Evolutionary conservation across 768 basidiomycete species (phyloP), one percentile per base, ranked within the genome.

Genomic region (Calvatia gigantea): DNA sequence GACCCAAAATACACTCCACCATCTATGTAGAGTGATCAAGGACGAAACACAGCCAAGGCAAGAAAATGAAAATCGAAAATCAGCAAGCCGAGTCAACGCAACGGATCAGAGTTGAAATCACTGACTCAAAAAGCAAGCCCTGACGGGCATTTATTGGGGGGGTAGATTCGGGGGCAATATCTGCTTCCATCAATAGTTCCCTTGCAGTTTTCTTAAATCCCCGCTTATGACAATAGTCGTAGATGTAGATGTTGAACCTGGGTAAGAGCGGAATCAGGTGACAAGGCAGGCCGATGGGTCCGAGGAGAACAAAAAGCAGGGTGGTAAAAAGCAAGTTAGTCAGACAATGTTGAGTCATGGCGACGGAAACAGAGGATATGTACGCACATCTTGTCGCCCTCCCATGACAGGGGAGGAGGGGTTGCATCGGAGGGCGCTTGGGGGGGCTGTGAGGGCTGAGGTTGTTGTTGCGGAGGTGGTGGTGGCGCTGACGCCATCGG

Each of bases 1-100:
- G 0, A 90, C 85, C 90, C 90, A 92, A 63, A 92, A 92, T 21
- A 92, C 90, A 61, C 84, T 87, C 90, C 90, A 92, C 90, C 90
- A 92, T 67, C 89, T 91, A 61, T 28, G 53, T 53, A 33, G 38
- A 38, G 33, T 27, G 54, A 54, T 25, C 21, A 51, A 25, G 39
- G 31, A 62, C 46, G 38, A 58, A 29, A 52, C 56, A 29, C 54
- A 41, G 45, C 23, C 19, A 2, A 5, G 21, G 17, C 17, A 49
- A 49, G 41, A 48, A 50, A 32, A 58, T 31, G 35, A 8, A 48
- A 19, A 32, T 17, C 6, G 25, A 50, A 19, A 39, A 58, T 37
- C 44, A 57, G 57, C 41, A 19, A 46, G 6, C 28, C 56, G 53
- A 61, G 48, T 51, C 61, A 50, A 57, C 42, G 42, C 46, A 51